Conservation (phyloP, 176 grass and related monocot species). For the Lolium rigidum region DNA sequence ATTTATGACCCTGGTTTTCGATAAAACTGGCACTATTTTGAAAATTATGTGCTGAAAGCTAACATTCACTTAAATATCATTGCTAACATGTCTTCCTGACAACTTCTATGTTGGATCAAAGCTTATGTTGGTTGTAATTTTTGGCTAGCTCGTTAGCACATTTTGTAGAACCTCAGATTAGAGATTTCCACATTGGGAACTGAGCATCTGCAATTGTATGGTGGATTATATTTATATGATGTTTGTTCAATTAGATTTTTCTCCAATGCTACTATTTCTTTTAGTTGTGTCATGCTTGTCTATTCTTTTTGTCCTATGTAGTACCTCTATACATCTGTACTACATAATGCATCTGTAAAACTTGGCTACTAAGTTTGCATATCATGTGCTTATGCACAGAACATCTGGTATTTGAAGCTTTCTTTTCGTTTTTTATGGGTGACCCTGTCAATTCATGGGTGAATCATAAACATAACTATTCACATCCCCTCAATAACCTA, state of each 20-base stretch:
- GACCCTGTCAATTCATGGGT: not conserved
- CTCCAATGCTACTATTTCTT: not conserved
- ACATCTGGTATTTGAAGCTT: not conserved
- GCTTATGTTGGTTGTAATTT: not conserved
- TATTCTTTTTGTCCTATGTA: slow-evolving; percentile 7
- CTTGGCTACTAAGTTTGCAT: not conserved
- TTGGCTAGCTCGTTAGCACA: not conserved
- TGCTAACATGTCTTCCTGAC: no score
- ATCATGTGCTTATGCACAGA: not conserved
- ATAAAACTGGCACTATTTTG: not conserved
- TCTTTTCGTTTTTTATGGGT: not conserved
- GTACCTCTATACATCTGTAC: no score
- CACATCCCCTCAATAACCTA: not conserved
- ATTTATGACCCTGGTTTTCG: not conserved
- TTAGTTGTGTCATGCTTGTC: not conserved
- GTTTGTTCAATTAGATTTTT: not conserved
- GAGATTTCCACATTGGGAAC: not conserved
- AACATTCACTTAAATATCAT: no score
- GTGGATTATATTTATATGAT: not conserved
- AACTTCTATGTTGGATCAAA: no score
- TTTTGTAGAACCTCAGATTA: slow-evolving; percentile 20
- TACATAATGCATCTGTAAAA: not conserved
- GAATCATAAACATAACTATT: slow-evolving; percentile 1
- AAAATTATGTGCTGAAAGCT: not conserved
- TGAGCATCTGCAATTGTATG: not conserved